Conservation (phyloP, 83 land plant species). For the Diphasiastrum complanatum region DNA sequence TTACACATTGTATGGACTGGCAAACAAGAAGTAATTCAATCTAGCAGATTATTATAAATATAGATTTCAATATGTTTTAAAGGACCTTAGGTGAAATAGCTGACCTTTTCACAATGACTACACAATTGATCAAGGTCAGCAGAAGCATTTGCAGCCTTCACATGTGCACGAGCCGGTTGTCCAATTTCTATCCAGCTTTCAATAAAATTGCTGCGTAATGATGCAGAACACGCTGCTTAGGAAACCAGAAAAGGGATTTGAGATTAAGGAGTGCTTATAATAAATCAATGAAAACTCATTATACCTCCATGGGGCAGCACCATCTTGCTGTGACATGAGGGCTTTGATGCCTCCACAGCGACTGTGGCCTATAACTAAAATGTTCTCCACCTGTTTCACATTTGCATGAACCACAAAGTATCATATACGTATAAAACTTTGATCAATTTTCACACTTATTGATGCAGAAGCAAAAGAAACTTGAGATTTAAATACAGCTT, state of each 20-base stretch:
- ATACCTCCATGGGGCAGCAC: conserved; percentile 3
- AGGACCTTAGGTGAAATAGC: neutral
- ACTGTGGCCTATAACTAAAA: conserved; percentile 82
- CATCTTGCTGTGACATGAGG: conserved; percentile 67
- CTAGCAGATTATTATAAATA: neutral
- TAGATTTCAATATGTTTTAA: neutral
- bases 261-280: conserved; percentile 3
- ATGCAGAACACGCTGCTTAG: no score
- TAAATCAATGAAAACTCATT: neutral
- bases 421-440: conserved; percentile 6
- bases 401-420: neutral
- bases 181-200: conserved; percentile 54
- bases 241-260: neutral
- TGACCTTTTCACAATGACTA: conserved; percentile 72
- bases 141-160: conserved; percentile 38
- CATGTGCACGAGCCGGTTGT: conserved; percentile 43
- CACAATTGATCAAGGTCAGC: conserved; percentile 61
- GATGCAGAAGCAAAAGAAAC: no score
- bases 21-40: no score
- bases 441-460: no score
- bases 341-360: conserved; percentile 90
- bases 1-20: no score
- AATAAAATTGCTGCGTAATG: conserved; percentile 69
- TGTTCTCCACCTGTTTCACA: conserved; percentile 52
- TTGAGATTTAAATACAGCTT: no score